Percentiles rank a stretch among this genome's conserved stretches.
phyloP scores from a whole-genome alignment of 2,329 filamentous ascomycete genomes.

The Colletotrichum orbiculare region DNA sequence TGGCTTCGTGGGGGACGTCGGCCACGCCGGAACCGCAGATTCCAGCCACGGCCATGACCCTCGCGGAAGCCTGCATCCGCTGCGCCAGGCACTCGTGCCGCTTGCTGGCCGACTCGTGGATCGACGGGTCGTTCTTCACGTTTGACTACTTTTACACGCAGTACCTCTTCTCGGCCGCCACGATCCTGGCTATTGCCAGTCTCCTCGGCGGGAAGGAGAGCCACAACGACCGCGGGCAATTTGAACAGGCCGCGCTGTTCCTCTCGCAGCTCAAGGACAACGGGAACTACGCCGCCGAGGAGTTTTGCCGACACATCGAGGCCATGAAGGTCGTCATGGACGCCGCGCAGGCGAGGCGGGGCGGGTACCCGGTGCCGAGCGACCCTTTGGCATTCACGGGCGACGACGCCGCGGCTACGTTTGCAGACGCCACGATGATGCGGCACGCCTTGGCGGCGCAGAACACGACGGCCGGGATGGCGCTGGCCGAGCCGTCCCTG shows the following conservation, averaged over 20 bases:
- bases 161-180: slow-evolving; percentile 58
- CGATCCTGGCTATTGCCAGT: slow-evolving; percentile 56
- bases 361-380: slow-evolving; percentile 2
- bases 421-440: slow-evolving; percentile 8
- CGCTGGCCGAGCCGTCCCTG: slow-evolving; percentile 48
- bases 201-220: slow-evolving; percentile 46
- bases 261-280: slow-evolving; percentile 51
- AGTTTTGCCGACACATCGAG: slow-evolving; percentile 55
- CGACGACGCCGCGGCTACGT: neutral
- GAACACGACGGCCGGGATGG: slow-evolving; percentile 47
- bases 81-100: slow-evolving; percentile 57
- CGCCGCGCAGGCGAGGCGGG: slow-evolving; percentile 20
- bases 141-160: slow-evolving; percentile 60
- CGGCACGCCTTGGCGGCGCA: slow-evolving; percentile 15
- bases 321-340: slow-evolving; percentile 45
- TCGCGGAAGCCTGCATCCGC: slow-evolving; percentile 57
- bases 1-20: slow-evolving; percentile 39
- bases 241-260: slow-evolving; percentile 51
- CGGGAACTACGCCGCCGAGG: slow-evolving; percentile 54
- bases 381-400: neutral
- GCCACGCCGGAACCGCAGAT: slow-evolving; percentile 40
- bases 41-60: slow-evolving; percentile 47
- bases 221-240: slow-evolving; percentile 51
- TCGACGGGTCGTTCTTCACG: slow-evolving; percentile 57
- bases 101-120: slow-evolving; percentile 56